phyloP scores from a whole-genome alignment of 1,139 yeast genomes.

The Sugiyamaella xylanicola region DNA sequence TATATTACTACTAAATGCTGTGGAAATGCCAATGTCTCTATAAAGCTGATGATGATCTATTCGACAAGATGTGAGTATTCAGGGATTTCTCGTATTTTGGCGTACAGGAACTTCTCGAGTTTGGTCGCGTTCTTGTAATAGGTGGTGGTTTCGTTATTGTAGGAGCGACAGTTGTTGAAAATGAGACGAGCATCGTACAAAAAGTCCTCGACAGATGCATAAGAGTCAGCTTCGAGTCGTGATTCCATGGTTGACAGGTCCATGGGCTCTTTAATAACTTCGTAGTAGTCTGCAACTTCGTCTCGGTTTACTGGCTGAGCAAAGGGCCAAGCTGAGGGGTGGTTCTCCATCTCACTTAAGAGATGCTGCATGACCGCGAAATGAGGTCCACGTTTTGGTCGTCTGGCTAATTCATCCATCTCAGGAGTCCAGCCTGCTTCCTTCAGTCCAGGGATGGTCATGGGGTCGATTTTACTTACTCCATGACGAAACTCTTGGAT shows the following conservation, averaged over 20 bases:
- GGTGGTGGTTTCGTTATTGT: conserved; percentile 40
- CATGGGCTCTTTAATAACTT: conserved; percentile 98
- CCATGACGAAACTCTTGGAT: conserved; percentile 61
- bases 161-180: conserved; percentile 71
- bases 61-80: conserved; percentile 63
- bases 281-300: conserved; percentile 95
- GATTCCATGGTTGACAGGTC: conserved; percentile 94
- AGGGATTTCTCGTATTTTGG: conserved; percentile 79
- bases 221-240: conserved; percentile 87
- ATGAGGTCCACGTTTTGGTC: conserved; percentile 94
- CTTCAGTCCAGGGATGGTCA: conserved; percentile 78
- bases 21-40: too few species aligned
- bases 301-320: conserved; percentile 88
- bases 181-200: conserved; percentile 83
- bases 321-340: conserved; percentile 99
- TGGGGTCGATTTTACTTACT: conserved; percentile 55
- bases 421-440: conserved; percentile 99
- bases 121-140: conserved; percentile 70
- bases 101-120: conserved; percentile 81
- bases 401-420: conserved; percentile 94
- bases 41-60: conserved; percentile 24
- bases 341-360: conserved; percentile 84
- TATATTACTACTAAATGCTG: too few species aligned
- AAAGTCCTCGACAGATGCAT: conserved; percentile 87
- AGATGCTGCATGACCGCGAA: conserved; percentile 90